Base-by-base conservation (phyloP, 176 grass and related monocot species). In the Coix lacrymajobi region DNA sequence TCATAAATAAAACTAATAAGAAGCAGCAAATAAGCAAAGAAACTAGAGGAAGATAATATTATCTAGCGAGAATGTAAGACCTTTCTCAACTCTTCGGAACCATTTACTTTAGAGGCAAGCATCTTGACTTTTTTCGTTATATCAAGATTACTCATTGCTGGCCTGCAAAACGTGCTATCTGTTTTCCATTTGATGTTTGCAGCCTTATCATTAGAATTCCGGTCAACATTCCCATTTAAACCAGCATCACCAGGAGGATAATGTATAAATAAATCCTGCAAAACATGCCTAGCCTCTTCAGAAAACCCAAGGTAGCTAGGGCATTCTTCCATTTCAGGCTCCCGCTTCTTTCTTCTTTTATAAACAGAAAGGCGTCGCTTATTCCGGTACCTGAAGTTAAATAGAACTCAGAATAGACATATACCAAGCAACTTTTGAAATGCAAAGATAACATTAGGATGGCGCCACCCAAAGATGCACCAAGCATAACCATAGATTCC, bases 191-290 rank as follows among this genome's bases (percentile, higher is more conserved):
- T 87, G 58, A 73, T 24, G 62, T 87, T 90, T 77, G 39, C 58
- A 77, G 39, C 46, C 56, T 88, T 98, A 77, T 70, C 61, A 57
- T 72, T 88, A 72, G 85, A 70, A 24, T 71, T 87, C 69, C 31
- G 86, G 41, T 66, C 38, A 43, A 56, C 82, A n/a, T 76, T 82
- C 30, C 85, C 91, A 87, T 79, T 88, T 86, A 90, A 51, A 32
- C 92, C 85, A 56, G 73, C 84, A 79, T 95, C 96, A 69, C 77
- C 89, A 78, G 96, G 96, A 86, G 93, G 96, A 89, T 88, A 92
- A 69, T 79, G 93, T 3, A 52, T 82, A 85, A 98, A 98, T 74
- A 98, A 81, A 58, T 98, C 93, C 62, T 79, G 83, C 79, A 98
- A 76, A 87, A 95, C 87, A 83, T 90, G 69, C 85, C 44, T 93